These are phyloP conservation scores for Chlamydomonas incerta DNA, from an alignment of 139 green algal genomes.

Conservation along the genomic window DNA sequence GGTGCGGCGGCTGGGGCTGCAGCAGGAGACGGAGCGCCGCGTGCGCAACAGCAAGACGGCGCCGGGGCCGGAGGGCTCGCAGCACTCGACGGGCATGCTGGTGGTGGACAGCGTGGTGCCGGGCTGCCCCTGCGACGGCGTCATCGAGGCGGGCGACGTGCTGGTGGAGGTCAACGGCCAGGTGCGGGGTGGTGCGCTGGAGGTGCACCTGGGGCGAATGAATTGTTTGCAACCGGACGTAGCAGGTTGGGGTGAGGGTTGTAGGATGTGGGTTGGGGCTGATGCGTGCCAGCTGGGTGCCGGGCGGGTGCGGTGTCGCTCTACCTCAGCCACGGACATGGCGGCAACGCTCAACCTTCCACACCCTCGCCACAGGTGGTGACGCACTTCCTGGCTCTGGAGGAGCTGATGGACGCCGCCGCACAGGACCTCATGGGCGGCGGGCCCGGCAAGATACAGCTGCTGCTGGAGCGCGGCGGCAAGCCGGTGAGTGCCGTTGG, in stretches of 20 bases:
- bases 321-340: too few species aligned
- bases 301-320: too few species aligned
- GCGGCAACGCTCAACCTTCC: too few species aligned
- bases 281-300: too few species aligned
- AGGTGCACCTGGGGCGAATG: too few species aligned
- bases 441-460: slow-evolving; percentile 37
- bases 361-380: slow-evolving; percentile 51
- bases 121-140: slow-evolving; percentile 72
- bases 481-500: slow-evolving; percentile 61
- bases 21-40: slow-evolving; percentile 76
- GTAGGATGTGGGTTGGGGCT: too few species aligned
- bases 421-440: slow-evolving; percentile 48
- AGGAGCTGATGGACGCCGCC: slow-evolving; percentile 81
- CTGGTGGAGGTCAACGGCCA: slow-evolving; percentile 75
- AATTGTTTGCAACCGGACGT: too few species aligned
- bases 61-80: slow-evolving; percentile 8
- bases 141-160: slow-evolving; percentile 90
- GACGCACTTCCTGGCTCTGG: slow-evolving; percentile 86
- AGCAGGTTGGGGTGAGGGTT: too few species aligned
- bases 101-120: slow-evolving; percentile 90
- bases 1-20: slow-evolving; percentile 83
- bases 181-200: slow-evolving; percentile 23
- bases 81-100: slow-evolving; percentile 84
- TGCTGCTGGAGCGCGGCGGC: slow-evolving; percentile 76
- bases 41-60: slow-evolving; percentile 56